Evolutionary conservation across 768 basidiomycete genomes (phyloP), one percentile per base, ranked within the genome.

Genomic region (Phylloporus sp.): DNA sequence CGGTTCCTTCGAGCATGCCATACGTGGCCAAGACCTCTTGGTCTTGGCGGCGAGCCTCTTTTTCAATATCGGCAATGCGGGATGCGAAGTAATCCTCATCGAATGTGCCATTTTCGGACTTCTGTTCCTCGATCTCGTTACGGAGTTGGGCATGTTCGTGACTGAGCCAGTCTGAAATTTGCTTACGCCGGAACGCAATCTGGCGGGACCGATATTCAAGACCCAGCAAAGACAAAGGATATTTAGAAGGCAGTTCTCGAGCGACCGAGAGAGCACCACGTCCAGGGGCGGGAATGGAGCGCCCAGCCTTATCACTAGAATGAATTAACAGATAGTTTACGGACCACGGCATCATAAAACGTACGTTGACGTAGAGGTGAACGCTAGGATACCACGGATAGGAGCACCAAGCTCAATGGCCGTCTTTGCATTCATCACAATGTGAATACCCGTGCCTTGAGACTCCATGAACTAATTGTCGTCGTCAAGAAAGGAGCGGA

Each of bases 221-320:
- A 58, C 89, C 82, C 49, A 99, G 84, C 46, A 87, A 80, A 5
- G 86, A 87, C 10, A 85, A 72, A 27, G 90, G 81, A 47, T 87
- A 78, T 59, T 86, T 85, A 3, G 87, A 79, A 8, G 83, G 75
- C 35, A 95, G 71, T 71, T 98, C 83, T 52, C 92, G 79, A 13
- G 92, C 96, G 46, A 94, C 82, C 9, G 84, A 81, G 31, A 99
- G 79, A 22, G 92, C 88, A 55, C 96, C 96, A 49, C 85, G 84
- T 46, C 96, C 96, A 39, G 96, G 96, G 49, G 96, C 96, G 36
- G 96, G 96, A 46, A 99, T 83, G 4, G 94, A 97, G 40, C 96
- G 92, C 15, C 96, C 96, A 50, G 96, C 95, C 71, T 99, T 99
- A 75, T 99, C 96, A 56, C 89, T 95, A 55, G 34, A 38, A 45